These are phyloP conservation scores for Senna siamea DNA, from an alignment of 306 rosid species.

Conservation along the genomic window DNA sequence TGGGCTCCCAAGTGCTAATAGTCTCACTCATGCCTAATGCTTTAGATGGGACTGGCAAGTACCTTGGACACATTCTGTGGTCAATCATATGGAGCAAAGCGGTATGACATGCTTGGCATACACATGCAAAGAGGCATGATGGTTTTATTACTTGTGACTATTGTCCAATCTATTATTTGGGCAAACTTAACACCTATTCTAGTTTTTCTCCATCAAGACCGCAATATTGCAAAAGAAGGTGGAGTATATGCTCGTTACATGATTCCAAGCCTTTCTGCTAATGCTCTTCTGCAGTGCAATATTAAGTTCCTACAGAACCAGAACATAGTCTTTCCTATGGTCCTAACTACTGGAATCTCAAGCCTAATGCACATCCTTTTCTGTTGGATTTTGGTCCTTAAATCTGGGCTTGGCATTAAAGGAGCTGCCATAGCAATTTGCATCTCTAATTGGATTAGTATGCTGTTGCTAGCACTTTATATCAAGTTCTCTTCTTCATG, in stretches of 20 bases:
- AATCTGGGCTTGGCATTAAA: slow-evolving; percentile 58
- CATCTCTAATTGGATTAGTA: slow-evolving; percentile 67
- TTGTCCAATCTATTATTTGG: slow-evolving; percentile 56
- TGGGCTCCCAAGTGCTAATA: background rate
- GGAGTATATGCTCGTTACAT: slow-evolving; percentile 56
- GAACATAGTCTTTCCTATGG: slow-evolving; percentile 74
- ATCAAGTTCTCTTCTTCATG: slow-evolving; percentile 61
- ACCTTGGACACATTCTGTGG: slow-evolving; percentile 83
- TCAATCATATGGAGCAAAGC: slow-evolving; percentile 79
- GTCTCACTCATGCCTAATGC: background rate
- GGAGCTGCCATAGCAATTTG: slow-evolving; percentile 72
- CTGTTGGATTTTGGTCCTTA: slow-evolving; percentile 64
- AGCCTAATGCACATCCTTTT: slow-evolving; percentile 47
- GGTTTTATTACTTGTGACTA: slow-evolving; percentile 44
- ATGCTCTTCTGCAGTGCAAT: slow-evolving; percentile 63
- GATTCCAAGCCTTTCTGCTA: slow-evolving; percentile 70
- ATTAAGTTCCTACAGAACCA: slow-evolving; percentile 68
- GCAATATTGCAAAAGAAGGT: slow-evolving; percentile 54
- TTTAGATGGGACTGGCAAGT: slow-evolving; percentile 73
- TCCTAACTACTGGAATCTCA: slow-evolving; percentile 52
- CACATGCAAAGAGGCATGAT: slow-evolving; percentile 72
- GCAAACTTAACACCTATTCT: slow-evolving; percentile 55
- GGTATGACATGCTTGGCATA: slow-evolving; percentile 62
- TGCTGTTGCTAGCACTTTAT: slow-evolving; percentile 52
- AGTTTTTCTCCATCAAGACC: slow-evolving; percentile 56